Base-by-base conservation (phyloP, 805 yeast species). In the Monosporozyma solicola region DNA sequence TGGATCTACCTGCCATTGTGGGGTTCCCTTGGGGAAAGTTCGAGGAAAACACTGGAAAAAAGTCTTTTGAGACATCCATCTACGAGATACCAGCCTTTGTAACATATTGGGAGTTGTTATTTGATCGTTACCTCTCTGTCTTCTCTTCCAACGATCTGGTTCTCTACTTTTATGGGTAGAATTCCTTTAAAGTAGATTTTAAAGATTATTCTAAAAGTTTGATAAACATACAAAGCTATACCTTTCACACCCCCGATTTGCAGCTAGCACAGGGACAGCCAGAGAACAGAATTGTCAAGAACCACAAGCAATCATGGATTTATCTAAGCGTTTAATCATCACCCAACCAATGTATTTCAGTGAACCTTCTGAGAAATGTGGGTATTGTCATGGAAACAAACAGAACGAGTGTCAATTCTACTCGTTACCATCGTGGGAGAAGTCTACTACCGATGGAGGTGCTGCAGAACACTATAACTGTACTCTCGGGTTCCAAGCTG, bases 11-110 rank as follows among this genome's bases (percentile, higher is more conserved):
- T 66, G 61, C 70, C 89, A 92, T 1, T 85, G 85, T 2, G 90
- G 89, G 2, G 83, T 79, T 0, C 84, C 84, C 1, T 74, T 52
- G 0, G 87, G 84, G 55, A 88, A 83, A 0, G 90, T 81, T 61
- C 78, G 74, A 0, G 97, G 97, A 65, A 92, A 92, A 15, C 46
- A 43, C 24, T 43, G 46, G 16, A 43, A 43, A 15, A 43, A 24
- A 5, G 46, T 43, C 46, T 43, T 43, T 24, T 43, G 46, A 13
- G 27, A 24, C 46, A 43, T 43, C 46, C 46, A 43, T 43, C 46
- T 43, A 43, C 46, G 46, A 11, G 15, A 43, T 24, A 43, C 13
- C 20, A 43, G 10, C 24, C 46, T 43, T 11, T 15, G 16, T 43
- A 43, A 43, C 46, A 43, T 43, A 13, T 5, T 20, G 7, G 20